Conservation (phyloP, 306 rosid genomes). For the Alnus glutinosa region DNA sequence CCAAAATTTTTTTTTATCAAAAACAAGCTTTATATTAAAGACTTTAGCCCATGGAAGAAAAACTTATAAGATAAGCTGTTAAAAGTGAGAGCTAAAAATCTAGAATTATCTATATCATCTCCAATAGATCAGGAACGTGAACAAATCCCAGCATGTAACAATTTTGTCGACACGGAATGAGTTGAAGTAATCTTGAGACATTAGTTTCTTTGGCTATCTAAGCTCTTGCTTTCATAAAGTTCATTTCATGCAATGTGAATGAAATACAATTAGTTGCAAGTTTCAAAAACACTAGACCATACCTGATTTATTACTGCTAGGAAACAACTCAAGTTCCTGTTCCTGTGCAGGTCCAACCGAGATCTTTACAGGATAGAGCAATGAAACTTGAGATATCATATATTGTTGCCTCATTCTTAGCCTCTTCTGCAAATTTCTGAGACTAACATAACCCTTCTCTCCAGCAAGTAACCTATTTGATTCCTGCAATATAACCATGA, state of each 20-base stretch:
- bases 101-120: neutral
- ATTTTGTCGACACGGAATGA: neutral
- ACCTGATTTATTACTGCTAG: slow-evolving; percentile 67
- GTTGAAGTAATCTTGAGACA: neutral
- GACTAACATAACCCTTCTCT: slow-evolving; percentile 65
- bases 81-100: neutral
- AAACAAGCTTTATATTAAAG: neutral
- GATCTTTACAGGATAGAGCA: slow-evolving; percentile 85
- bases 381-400: slow-evolving; percentile 80
- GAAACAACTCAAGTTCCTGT: slow-evolving; percentile 96
- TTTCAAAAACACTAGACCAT: slow-evolving; percentile 7
- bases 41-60: neutral
- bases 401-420: slow-evolving; percentile 73
- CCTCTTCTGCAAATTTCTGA: slow-evolving; percentile 61
- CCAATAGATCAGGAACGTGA: neutral
- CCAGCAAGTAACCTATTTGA: slow-evolving; percentile 54
- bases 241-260: neutral
- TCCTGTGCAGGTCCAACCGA: slow-evolving; percentile 73
- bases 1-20: too few species aligned
- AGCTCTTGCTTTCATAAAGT: slow-evolving; percentile 16
- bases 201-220: slow-evolving; percentile 19
- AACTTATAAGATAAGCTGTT: neutral
- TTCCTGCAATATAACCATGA: slow-evolving; percentile 51
- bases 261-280: neutral
- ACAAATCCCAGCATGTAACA: neutral